A percentile compares a stretch with the other conserved stretches of the same genome.
Conservation (phyloP, 441 rosid genomes). For the Aquilaria agallochum region DNA sequence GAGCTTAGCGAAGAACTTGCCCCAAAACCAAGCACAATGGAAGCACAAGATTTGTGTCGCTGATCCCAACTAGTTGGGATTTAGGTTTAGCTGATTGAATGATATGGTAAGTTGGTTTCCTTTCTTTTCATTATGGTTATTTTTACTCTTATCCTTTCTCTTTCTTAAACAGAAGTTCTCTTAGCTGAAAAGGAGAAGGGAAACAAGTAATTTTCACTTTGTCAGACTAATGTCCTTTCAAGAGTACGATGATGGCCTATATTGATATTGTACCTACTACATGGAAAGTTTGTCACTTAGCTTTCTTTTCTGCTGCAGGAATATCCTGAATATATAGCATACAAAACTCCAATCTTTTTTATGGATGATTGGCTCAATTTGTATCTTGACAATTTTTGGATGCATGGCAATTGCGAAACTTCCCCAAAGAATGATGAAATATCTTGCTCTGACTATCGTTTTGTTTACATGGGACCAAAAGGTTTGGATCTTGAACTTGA, state of each 20-base stretch:
- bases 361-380: constrained; percentile 93
- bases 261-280: background rate
- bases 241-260: background rate
- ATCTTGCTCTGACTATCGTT: constrained; percentile 91
- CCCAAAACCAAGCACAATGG: too few relatives aligned
- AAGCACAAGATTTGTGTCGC: too few relatives aligned
- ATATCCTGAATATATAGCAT: constrained; percentile 78
- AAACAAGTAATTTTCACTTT: too few relatives aligned
- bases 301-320: constrained; percentile 40
- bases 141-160: background rate
- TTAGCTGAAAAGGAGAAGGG: background rate
- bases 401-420: constrained; percentile 57
- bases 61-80: too few relatives aligned
- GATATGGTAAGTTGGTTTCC: too few relatives aligned
- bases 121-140: background rate
- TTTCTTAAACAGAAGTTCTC: background rate
- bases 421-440: constrained; percentile 52
- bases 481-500: constrained; percentile 41
- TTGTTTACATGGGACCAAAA: constrained; percentile 97
- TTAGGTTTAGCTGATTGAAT: too few relatives aligned
- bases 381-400: constrained; percentile 65
- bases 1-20: too few relatives aligned
- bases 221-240: too few relatives aligned
- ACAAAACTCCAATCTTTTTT: constrained; percentile 58
- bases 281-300: background rate